Percentiles rank a stretch among this genome's conserved stretches.
These are phyloP conservation scores for Yamadazyma spencermartinsiae DNA, from an alignment of 1,139 yeast species.

Conservation along the genomic window DNA sequence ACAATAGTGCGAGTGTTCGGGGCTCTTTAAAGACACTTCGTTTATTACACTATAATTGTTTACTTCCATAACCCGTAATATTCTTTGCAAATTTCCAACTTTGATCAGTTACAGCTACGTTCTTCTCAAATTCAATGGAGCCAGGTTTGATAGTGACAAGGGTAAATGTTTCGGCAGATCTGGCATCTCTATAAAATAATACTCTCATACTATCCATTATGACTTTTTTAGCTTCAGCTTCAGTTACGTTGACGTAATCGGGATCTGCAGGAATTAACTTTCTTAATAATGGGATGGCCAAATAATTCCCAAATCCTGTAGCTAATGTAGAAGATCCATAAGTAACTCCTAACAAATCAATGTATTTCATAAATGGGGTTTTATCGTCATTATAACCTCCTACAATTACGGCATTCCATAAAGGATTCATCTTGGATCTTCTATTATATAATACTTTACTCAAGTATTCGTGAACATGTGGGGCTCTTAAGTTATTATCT, in stretches of 20 bases:
- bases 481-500: conserved; percentile 72
- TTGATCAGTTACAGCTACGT: conserved; percentile 68
- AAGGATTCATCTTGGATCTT: conserved; percentile 90
- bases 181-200: conserved; percentile 92
- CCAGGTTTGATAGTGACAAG: conserved; percentile 67
- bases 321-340: conserved; percentile 88
- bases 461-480: conserved; percentile 85
- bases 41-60: conserved; percentile 32
- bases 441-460: conserved; percentile 83
- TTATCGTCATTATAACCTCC: conserved; percentile 78
- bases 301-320: conserved; percentile 94
- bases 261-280: conserved; percentile 77
- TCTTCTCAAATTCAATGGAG: conserved; percentile 58
- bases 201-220: conserved; percentile 91
- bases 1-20: too few species aligned
- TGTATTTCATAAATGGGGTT: conserved; percentile 76
- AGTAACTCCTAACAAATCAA: conserved; percentile 88
- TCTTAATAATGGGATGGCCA: conserved; percentile 91
- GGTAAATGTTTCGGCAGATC: conserved; percentile 84
- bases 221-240: conserved; percentile 72
- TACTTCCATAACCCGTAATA: conserved; percentile 86
- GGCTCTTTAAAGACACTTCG: too few species aligned
- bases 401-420: conserved; percentile 92
- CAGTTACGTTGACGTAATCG: conserved; percentile 67
- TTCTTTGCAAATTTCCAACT: conserved; percentile 91